Evolutionary conservation across 768 basidiomycete species (phyloP).

Genomic region (Kwoniella dejecticola): DNA sequence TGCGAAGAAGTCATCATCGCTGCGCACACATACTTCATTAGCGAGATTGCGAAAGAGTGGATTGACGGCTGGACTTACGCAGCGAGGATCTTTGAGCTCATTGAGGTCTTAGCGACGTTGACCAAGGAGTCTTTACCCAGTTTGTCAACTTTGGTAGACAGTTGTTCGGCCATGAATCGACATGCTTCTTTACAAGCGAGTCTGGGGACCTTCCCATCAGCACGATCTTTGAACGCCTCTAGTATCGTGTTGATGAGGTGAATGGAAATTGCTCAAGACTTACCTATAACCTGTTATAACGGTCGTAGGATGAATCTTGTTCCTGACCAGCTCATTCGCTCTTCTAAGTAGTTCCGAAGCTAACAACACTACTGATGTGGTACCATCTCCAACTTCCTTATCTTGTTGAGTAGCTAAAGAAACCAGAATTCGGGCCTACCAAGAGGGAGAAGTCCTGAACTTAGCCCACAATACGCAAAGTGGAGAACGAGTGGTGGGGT

Average conservation of each 20-base stretch:
- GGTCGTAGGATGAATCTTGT: slow-evolving; percentile 97
- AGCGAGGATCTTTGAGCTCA: slow-evolving; percentile 98
- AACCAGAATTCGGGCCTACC: slow-evolving; percentile 76
- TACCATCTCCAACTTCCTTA: slow-evolving; percentile 98
- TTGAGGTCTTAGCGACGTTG: slow-evolving; percentile 96
- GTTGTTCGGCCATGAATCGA: slow-evolving; percentile 95
- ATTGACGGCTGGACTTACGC: slow-evolving; percentile 65
- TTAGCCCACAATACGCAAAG: too few relatives aligned
- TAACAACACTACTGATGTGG: slow-evolving; percentile 96
- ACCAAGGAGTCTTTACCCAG: slow-evolving; percentile 89
- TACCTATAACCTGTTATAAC: slow-evolving; percentile 95
- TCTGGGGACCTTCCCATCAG: too few relatives aligned
- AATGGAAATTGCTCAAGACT: slow-evolving; percentile 8
- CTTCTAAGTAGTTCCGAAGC: slow-evolving; percentile 95
- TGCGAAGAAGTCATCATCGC: slow-evolving; percentile 96
- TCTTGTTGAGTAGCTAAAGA: slow-evolving; percentile 99
- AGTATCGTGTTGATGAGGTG: too few relatives aligned
- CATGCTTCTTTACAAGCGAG: slow-evolving; percentile 96
- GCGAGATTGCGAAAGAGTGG: not conserved
- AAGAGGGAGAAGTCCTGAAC: too few relatives aligned
- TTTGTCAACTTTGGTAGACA: slow-evolving; percentile 89
- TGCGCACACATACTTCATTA: slow-evolving; percentile 51
- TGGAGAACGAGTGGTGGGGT: too few relatives aligned
- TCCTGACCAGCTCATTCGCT: slow-evolving; percentile 96
- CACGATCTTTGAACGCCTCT: too few relatives aligned